Evolutionary conservation across 2,329 filamentous ascomycete genomes (phyloP).

Genomic region (Massarina eburnea): DNA sequence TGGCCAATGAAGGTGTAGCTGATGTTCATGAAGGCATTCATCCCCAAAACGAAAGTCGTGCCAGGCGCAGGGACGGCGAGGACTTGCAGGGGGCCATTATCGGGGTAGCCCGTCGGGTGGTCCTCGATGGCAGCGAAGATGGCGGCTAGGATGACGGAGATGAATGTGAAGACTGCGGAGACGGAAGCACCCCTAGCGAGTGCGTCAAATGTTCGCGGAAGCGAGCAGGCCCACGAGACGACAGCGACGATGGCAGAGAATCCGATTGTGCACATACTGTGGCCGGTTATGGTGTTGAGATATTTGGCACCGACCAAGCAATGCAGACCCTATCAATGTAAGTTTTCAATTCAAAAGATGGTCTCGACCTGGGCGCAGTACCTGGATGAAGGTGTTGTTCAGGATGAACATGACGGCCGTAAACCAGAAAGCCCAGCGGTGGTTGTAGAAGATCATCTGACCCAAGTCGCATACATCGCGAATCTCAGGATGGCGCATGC

Average conservation of each 20-base stretch:
- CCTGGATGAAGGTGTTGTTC: slow-evolving; percentile 92
- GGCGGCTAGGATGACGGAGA: slow-evolving; percentile 81
- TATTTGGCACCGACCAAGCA: slow-evolving; percentile 84
- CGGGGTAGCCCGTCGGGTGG: slow-evolving; percentile 67
- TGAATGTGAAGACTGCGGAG: slow-evolving; percentile 85
- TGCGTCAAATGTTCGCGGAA: slow-evolving; percentile 82
- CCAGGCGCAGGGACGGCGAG: slow-evolving; percentile 66
- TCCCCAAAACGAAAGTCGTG: slow-evolving; percentile 78
- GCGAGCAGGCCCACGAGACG: slow-evolving; percentile 75
- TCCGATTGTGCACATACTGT: slow-evolving; percentile 73
- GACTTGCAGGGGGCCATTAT: slow-evolving; percentile 64
- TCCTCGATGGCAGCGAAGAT: slow-evolving; percentile 78
- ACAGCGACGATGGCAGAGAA: slow-evolving; percentile 75
- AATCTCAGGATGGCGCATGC: slow-evolving; percentile 84
- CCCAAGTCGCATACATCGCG: slow-evolving; percentile 93
- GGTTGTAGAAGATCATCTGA: slow-evolving; percentile 90
- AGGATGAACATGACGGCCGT: slow-evolving; percentile 86
- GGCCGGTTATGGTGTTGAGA: slow-evolving; percentile 81
- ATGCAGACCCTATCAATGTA: slow-evolving; percentile 64
- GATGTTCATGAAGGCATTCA: slow-evolving; percentile 93
- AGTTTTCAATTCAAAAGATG: slow-evolving; percentile 13
- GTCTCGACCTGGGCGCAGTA: slow-evolving; percentile 24
- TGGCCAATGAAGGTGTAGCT: slow-evolving; percentile 96
- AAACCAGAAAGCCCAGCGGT: slow-evolving; percentile 68
- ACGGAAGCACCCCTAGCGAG: slow-evolving; percentile 77